These are phyloP conservation scores for Fragilariopsis cylindrus DNA, from an alignment of 108 stramenopile species.

Conservation along the genomic window DNA sequence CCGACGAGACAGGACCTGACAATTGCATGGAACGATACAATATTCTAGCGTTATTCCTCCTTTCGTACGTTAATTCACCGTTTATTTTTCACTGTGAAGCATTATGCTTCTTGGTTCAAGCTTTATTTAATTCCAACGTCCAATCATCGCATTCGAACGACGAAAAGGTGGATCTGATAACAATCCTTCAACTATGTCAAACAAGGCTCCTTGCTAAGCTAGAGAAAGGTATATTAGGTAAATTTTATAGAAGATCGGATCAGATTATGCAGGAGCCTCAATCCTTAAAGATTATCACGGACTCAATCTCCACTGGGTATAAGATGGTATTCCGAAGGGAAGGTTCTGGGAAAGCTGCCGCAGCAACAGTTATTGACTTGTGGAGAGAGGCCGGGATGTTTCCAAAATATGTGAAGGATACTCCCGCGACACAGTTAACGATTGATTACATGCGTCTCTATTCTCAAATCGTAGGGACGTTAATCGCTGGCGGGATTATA, in stretches of 20 bases:
- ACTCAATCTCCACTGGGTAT: not conserved
- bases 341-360: not conserved
- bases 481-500: slow-evolving; percentile 41
- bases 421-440: not conserved
- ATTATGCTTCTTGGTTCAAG: slow-evolving; percentile 25
- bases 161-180: not conserved
- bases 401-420: not conserved
- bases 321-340: not conserved
- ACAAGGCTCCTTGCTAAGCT: not conserved
- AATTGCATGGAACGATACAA: not conserved
- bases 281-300: not conserved
- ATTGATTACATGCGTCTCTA: slow-evolving; percentile 29
- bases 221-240: not conserved
- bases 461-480: slow-evolving; percentile 36
- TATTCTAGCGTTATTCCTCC: slow-evolving; percentile 26
- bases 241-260: not conserved
- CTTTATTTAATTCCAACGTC: not conserved
- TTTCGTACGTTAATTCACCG: slow-evolving; percentile 28
- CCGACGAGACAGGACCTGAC: not conserved
- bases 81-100: slow-evolving; percentile 32
- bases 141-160: not conserved
- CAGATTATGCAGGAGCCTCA: not conserved
- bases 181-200: not conserved
- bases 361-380: slow-evolving; percentile 2
- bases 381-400: not conserved